Conservation (phyloP, 768 basidiomycete genomes). For the Leccinum boreale region DNA sequence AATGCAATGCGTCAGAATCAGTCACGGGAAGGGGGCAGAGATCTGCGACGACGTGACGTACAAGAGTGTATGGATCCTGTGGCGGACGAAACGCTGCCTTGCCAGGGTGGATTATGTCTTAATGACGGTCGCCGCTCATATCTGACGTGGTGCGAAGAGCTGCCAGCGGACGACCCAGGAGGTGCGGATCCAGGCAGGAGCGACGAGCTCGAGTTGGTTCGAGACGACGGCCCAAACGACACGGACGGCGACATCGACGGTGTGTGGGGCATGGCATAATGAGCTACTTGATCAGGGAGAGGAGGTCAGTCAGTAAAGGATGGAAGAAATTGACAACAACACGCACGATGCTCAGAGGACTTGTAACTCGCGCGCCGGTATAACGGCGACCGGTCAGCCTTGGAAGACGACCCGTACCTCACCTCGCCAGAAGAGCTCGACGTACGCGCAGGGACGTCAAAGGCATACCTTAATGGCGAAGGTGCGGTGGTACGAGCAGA, state of each 20-base stretch:
- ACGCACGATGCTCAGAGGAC: slow-evolving; percentile 44
- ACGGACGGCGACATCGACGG: slow-evolving; percentile 31
- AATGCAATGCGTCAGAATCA: background rate
- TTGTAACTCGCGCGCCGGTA: slow-evolving; percentile 44
- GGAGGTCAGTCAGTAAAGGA: slow-evolving; percentile 1
- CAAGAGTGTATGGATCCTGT: slow-evolving; percentile 40
- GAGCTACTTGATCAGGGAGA: slow-evolving; percentile 17
- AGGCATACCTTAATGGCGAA: slow-evolving; percentile 42
- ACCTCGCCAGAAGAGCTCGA: slow-evolving; percentile 30
- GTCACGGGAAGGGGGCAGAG: background rate
- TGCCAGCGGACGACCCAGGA: slow-evolving; percentile 38
- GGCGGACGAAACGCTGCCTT: slow-evolving; percentile 37
- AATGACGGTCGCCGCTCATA: slow-evolving; percentile 45
- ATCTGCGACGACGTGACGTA: slow-evolving; percentile 26
- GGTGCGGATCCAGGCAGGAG: slow-evolving; percentile 39
- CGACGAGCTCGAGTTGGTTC: slow-evolving; percentile 52
- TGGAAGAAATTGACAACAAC: slow-evolving; percentile 1
- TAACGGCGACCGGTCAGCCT: slow-evolving; percentile 34
- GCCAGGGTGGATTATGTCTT: slow-evolving; percentile 47
- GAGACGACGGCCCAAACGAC: slow-evolving; percentile 41
- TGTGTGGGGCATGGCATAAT: slow-evolving; percentile 31
- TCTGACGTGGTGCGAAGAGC: slow-evolving; percentile 37
- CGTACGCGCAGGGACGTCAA: slow-evolving; percentile 27
- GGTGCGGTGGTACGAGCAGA: slow-evolving; percentile 35
- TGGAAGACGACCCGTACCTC: slow-evolving; percentile 30